These are phyloP conservation scores for Pseudofabraea citricarpa DNA, from an alignment of 2,329 filamentous ascomycete species.

Conservation along the genomic window DNA sequence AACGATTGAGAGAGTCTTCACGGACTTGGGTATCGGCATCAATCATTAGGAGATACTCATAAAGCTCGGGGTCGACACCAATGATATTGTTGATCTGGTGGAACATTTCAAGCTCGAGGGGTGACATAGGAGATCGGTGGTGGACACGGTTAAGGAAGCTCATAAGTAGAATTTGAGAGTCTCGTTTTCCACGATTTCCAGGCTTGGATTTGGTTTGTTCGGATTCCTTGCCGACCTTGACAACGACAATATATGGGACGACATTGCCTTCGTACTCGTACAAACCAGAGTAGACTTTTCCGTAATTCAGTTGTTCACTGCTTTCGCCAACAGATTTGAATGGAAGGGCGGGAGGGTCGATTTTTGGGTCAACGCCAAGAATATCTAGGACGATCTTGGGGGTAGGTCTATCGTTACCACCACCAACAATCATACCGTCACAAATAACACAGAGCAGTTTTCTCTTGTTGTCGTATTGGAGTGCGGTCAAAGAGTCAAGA, in stretches of 20 bases:
- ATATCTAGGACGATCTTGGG: constrained; percentile 96
- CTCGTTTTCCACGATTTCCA: constrained; percentile 96
- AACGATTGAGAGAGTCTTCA: constrained; percentile 86
- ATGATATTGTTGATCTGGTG: constrained; percentile 99
- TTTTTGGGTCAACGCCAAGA: constrained; percentile 92
- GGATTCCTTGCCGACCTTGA: constrained; percentile 96
- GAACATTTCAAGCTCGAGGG: constrained; percentile 95
- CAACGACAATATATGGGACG: constrained; percentile 90
- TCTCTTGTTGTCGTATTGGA: constrained; percentile 97
- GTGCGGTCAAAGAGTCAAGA: constrained; percentile 86
- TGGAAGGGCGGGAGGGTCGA: constrained; percentile 87
- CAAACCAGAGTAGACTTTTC: constrained; percentile 95
- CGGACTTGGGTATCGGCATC: constrained; percentile 94
- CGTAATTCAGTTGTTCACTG: constrained; percentile 92
- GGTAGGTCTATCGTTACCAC: constrained; percentile 88
- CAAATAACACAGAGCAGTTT: constrained; percentile 96
- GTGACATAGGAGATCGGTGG: constrained; percentile 89
- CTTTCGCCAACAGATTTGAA: constrained; percentile 91
- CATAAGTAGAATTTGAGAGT: constrained; percentile 93
- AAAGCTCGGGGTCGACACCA: constrained; percentile 92
- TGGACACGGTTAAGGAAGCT: constrained; percentile 98
- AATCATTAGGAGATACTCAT: constrained; percentile 96
- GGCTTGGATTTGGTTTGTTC: constrained; percentile 89
- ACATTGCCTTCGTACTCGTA: constrained; percentile 98
- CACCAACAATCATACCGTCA: constrained; percentile 92